These are phyloP conservation scores for Xylaria bambusicola DNA, from an alignment of 495 filamentous ascomycete genomes.

Conservation along the genomic window DNA sequence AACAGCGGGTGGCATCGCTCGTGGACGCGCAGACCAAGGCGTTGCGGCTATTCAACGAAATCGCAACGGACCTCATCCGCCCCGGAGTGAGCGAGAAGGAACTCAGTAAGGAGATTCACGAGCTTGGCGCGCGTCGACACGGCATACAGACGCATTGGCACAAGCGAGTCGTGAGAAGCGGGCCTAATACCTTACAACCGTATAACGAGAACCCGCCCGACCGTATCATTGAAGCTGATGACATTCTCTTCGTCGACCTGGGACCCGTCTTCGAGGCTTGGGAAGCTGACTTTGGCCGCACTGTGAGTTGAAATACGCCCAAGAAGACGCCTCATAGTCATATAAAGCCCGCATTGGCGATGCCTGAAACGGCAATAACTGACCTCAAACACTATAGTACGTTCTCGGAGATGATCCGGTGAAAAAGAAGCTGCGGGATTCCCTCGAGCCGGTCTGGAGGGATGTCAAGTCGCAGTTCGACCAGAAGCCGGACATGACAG, in stretches of 20 bases:
- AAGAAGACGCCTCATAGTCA: no score
- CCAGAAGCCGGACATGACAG: constrained; percentile 43
- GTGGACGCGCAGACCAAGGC: constrained; percentile 48
- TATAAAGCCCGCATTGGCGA: no score
- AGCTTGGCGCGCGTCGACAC: constrained; percentile 46
- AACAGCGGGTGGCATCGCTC: constrained; percentile 42
- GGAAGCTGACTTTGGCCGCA: constrained; percentile 55
- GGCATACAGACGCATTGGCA: constrained; percentile 53
- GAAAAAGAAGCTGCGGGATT: constrained; percentile 46
- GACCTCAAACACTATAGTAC: background rate
- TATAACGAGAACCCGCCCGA: constrained; percentile 53
- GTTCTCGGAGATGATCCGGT: constrained; percentile 49
- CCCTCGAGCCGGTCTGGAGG: constrained; percentile 47
- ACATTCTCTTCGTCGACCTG: constrained; percentile 53
- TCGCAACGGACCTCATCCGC: constrained; percentile 46
- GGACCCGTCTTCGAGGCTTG: constrained; percentile 55
- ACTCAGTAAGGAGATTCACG: constrained; percentile 51
- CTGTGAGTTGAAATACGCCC: no score
- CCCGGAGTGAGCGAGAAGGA: constrained; percentile 49
- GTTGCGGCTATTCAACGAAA: constrained; percentile 48
- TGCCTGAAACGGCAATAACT: constrained; percentile 19
- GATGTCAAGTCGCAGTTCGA: constrained; percentile 40
- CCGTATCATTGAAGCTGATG: constrained; percentile 47
- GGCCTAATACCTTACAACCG: constrained; percentile 49
- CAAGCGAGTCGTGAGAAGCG: constrained; percentile 53